Evolutionary conservation across 805 yeast species (phyloP), one percentile per base, ranked within the genome.

Genomic region (Spathaspora hagerdaliae): DNA sequence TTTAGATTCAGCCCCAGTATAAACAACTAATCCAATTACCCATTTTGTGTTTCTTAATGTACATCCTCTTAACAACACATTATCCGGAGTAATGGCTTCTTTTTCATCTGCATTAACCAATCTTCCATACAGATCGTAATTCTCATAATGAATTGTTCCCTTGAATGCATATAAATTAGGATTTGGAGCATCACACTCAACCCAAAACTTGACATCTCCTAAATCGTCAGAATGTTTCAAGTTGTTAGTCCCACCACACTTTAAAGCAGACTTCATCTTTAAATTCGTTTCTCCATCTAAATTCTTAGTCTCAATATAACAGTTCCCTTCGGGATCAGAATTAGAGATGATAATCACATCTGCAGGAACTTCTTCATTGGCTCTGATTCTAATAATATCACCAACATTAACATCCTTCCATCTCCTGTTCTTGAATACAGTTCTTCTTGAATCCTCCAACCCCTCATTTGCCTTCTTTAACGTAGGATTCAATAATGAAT

Each of bases 231-330:
- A 73, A 51, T 75, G 83, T 39, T 71, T 74, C 36, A 86, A 59
- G 42, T 59, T 64, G 12, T 53, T 46, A 1, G 72, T 65, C 7
- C 71, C 66, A 11, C 88, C 85, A 51, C 81, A 72, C 12, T 69
- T 68, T 31, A 87, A 58, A 6, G 85, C 69, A 29, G 68, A 70
- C 48, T 82, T 78, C 24, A 71, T 68, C 59, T 86, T 87, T 60
- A 86, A 72, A 58, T 83, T 86, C 4, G 92, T 83, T 62, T 86
- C 95, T 63, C 95, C 95, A 64, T 87, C 95, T 53, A 87, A 72
- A 63, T 86, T 86, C 57, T 85, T 86, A 0, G 95, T 87, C 62
- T 86, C 95, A 29, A 86, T 80, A 53, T 81, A 86, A 64, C 91
- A 85, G 42, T 77, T 78, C 42, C 83, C 84, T 53, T 85, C 88